Evolutionary conservation across 2,329 filamentous ascomycete species (phyloP).

Genomic region (Clarireedia monteithiana): DNA sequence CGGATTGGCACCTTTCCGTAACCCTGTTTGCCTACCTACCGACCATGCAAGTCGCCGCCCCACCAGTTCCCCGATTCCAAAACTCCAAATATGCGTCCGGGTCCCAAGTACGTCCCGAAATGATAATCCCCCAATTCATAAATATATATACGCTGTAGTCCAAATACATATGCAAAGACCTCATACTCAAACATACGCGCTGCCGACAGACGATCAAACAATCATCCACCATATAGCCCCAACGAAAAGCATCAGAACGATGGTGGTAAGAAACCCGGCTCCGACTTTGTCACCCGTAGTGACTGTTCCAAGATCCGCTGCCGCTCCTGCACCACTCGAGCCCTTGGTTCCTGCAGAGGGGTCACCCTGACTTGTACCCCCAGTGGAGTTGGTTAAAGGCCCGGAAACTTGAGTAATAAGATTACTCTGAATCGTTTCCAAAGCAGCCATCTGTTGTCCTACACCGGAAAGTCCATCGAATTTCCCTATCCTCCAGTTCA

Average conservation of each 20-base stretch:
- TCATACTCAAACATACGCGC: neutral
- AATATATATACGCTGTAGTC: neutral
- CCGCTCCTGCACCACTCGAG: neutral
- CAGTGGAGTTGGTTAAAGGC: constrained; percentile 42
- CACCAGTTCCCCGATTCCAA: too few relatives aligned
- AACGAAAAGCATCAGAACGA: constrained; percentile 44
- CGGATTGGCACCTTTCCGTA: too few relatives aligned
- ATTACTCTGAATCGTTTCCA: constrained; percentile 48
- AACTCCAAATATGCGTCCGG: too few relatives aligned
- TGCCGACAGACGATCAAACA: neutral
- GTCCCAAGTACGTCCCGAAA: too few relatives aligned
- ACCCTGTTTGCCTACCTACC: too few relatives aligned
- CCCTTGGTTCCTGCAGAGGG: constrained; percentile 20
- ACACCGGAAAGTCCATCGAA: constrained; percentile 41
- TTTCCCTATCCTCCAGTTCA: constrained; percentile 47
- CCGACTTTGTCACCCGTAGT: constrained; percentile 56
- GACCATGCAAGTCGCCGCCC: too few relatives aligned
- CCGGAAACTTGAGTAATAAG: constrained; percentile 40
- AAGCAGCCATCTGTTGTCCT: constrained; percentile 60
- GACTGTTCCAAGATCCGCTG: constrained; percentile 12
- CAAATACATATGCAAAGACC: neutral
- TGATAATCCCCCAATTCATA: neutral
- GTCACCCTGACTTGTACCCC: constrained; percentile 47
- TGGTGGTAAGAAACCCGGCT: constrained; percentile 56
- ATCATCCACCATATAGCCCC: constrained; percentile 50